These are phyloP conservation scores for Raphanus hybrid DNA, from an alignment of 441 rosid species.

Conservation along the genomic window DNA sequence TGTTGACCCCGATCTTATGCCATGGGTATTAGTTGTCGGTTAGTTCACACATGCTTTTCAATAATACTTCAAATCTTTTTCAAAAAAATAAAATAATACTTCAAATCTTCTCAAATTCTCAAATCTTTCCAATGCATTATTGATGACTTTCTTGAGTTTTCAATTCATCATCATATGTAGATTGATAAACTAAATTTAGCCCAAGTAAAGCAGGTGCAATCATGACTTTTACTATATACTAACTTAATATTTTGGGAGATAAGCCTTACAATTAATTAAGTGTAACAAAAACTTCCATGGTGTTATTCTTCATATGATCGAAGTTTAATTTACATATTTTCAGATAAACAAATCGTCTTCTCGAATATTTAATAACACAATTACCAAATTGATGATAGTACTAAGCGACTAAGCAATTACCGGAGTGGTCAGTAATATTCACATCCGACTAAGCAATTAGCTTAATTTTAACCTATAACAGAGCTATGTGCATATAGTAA, in stretches of 20 bases:
- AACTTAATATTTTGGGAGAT: constrained; percentile 4
- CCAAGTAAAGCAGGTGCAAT: neutral
- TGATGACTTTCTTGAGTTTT: constrained; percentile 14
- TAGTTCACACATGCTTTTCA: neutral
- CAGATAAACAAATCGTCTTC: neutral
- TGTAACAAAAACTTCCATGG: neutral
- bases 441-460: neutral
- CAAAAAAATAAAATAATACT: neutral
- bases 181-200: neutral
- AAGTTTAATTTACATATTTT: neutral
- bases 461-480: neutral
- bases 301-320: neutral
- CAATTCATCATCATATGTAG: neutral
- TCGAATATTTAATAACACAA: neutral
- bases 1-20: neutral
- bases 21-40: constrained; percentile 2
- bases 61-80: neutral
- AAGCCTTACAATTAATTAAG: neutral
- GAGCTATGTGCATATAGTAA: neutral
- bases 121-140: constrained; percentile 9
- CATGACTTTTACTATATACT: neutral
- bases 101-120: neutral
- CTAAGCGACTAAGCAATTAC: neutral
- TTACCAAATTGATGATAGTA: neutral
- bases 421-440: too few species aligned